Evolutionary conservation across 2,329 filamentous ascomycete species (phyloP).

Genomic region (Elsinoe arachidis): DNA sequence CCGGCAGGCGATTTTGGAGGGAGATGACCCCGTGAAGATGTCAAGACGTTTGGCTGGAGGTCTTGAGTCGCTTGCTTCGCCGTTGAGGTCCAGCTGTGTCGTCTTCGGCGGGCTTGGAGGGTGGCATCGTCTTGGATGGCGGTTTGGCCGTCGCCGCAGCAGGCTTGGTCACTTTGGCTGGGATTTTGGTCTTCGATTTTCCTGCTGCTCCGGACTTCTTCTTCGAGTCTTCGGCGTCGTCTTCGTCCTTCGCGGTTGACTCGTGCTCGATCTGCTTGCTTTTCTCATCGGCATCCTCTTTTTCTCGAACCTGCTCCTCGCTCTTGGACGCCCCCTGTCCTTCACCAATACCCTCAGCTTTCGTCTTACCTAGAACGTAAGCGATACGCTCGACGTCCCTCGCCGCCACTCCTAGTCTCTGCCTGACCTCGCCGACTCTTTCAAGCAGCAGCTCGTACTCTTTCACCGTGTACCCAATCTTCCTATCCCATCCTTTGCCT

Average conservation of each 20-base stretch:
- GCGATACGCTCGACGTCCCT: constrained; percentile 62
- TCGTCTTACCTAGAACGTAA: constrained; percentile 53
- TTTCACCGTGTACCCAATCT: constrained; percentile 60
- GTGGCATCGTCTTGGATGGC: background rate
- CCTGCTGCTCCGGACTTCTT: background rate
- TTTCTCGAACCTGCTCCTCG: background rate
- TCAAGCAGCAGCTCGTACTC: constrained; percentile 56
- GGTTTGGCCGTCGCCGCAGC: too few relatives aligned
- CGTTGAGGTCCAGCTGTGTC: background rate
- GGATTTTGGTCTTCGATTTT: too few relatives aligned
- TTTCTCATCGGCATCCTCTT: background rate
- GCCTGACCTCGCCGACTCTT: constrained; percentile 26
- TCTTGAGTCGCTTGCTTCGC: constrained; percentile 6
- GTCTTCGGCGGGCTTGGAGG: background rate
- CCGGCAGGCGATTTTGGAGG: too few relatives aligned
- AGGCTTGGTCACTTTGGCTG: too few relatives aligned
- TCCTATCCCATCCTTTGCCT: constrained; percentile 35
- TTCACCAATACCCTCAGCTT: constrained; percentile 18
- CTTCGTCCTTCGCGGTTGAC: background rate
- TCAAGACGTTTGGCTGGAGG: background rate
- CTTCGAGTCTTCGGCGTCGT: background rate
- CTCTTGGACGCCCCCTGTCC: background rate
- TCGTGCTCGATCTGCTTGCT: background rate
- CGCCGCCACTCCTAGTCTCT: constrained; percentile 42
- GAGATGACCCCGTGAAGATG: too few relatives aligned